Percentiles rank a stretch among this genome's conserved stretches.
phyloP scores from a whole-genome alignment of 495 filamentous ascomycete species.

The Penicillium arizonense region DNA sequence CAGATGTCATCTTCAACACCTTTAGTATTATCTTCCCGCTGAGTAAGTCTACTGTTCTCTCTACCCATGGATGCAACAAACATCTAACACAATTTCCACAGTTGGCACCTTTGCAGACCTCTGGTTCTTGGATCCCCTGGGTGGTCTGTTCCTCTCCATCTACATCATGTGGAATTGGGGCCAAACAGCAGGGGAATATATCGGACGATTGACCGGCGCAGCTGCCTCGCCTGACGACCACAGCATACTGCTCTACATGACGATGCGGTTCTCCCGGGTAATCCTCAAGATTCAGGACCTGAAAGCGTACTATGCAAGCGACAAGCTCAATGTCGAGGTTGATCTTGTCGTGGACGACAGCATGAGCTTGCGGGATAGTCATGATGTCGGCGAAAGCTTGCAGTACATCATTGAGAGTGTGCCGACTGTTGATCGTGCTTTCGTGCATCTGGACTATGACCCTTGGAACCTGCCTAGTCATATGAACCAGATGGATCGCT shows the following conservation, averaged over 20 bases:
- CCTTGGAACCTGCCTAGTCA: constrained; percentile 82
- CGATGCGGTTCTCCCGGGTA: constrained; percentile 89
- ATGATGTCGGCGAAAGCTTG: constrained; percentile 85
- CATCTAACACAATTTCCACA: constrained; percentile 21
- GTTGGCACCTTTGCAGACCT: constrained; percentile 73
- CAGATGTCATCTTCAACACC: constrained; percentile 84
- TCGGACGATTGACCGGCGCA: constrained; percentile 78
- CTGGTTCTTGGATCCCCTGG: constrained; percentile 86
- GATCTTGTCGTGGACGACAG: constrained; percentile 79
- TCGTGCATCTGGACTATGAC: constrained; percentile 82
- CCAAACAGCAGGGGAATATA: constrained; percentile 70
- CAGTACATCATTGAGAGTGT: constrained; percentile 91
- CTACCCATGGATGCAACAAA: neutral
- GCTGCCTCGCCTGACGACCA: constrained; percentile 77
- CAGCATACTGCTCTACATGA: constrained; percentile 84
- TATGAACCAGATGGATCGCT: constrained; percentile 61
- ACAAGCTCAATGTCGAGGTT: constrained; percentile 85
- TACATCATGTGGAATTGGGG: constrained; percentile 89
- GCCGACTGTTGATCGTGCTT: constrained; percentile 66
- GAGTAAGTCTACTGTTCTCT: constrained; percentile 10
- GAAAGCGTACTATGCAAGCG: constrained; percentile 85
- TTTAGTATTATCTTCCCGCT: constrained; percentile 71
- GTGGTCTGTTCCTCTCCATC: constrained; percentile 75
- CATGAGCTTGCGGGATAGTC: constrained; percentile 77
- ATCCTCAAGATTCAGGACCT: constrained; percentile 87